A percentile compares a stretch with the other conserved stretches of the same genome.
These are phyloP conservation scores for Geoglossum glabrum DNA, from an alignment of 495 filamentous ascomycete genomes.

Conservation along the genomic window DNA sequence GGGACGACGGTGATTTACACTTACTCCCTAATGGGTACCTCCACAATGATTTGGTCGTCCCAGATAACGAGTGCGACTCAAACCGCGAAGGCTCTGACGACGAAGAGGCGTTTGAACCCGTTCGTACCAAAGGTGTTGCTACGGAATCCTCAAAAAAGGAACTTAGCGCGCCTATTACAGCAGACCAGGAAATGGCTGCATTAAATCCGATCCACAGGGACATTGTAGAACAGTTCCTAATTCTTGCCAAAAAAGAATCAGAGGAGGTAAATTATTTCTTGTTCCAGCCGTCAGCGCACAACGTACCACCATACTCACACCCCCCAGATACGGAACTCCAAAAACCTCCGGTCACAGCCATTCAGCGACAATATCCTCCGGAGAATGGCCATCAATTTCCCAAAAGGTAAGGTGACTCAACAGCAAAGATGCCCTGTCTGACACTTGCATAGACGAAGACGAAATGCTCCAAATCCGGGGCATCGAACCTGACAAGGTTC, in stretches of 20 bases:
- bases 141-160: constrained; percentile 16
- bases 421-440: neutral
- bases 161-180: constrained; percentile 52
- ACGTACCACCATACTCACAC: neutral
- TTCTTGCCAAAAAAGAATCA: constrained; percentile 40
- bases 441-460: constrained; percentile 15
- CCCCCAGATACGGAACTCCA: constrained; percentile 37
- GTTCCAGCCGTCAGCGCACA: neutral
- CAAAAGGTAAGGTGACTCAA: constrained; percentile 28
- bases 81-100: constrained; percentile 23
- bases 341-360: constrained; percentile 37
- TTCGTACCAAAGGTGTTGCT: constrained; percentile 23
- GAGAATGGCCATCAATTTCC: constrained; percentile 65
- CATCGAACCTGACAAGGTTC: constrained; percentile 50
- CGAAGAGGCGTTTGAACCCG: constrained; percentile 37
- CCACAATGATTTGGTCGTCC: constrained; percentile 31
- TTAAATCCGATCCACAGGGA: constrained; percentile 40
- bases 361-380: constrained; percentile 65
- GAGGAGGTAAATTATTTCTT: constrained; percentile 26
- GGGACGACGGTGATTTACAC: constrained; percentile 15
- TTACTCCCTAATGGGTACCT: constrained; percentile 25
- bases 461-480: constrained; percentile 47
- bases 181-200: constrained; percentile 38
- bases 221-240: constrained; percentile 45
- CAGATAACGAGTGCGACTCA: constrained; percentile 23